Base-by-base conservation (phyloP, 768 basidiomycete genomes). In the Russula olivacea region DNA sequence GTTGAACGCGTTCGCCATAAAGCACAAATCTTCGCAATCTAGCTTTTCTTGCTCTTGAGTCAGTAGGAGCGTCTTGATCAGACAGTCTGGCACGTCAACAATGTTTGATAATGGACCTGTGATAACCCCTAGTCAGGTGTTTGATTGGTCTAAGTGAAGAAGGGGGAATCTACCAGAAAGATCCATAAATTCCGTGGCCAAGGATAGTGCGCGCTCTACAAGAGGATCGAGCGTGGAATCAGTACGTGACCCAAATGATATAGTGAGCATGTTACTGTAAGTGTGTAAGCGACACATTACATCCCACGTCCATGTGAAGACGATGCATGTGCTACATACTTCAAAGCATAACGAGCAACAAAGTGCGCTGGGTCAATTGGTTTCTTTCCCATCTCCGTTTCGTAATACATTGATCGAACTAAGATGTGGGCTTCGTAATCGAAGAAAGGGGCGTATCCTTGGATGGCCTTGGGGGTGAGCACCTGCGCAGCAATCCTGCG, bases 181-280 rank as follows among this genome's bases (percentile, higher is more conserved):
- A 28, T 66, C 64, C 78, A 80, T 80, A 65, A 79, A 81, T 65
- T 80, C 80, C 19, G 74, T 73, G 15, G 77, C 74, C 51, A 81
- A 66, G 21, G 65, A 67, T 38, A 80, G 72, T 34, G 75, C 75
- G 6, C 67, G 68, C 25, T 61, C 72, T 17, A 79, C 77, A 4
- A 79, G 69, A 0, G 78, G 76, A 50, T 80, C 72, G 14, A 72
- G 65, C 23, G 74, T 74, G 32, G 71, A 70, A 55, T 76, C 75
- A 1, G 79, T 80, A 11, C 79, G 78, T 15, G 70, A 76, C 1
- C 75, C 79, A 64, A 79, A 80, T 52, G 73, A 71, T 50, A 80
- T 73, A 0, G 74, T 75, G 12, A 80, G 71, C 77, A 80, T 81
- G 65, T 80, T 79, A 69, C 78, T 79, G 43, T 9, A 23, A n/a